Conservation (phyloP, 108 stramenopile species). For the Pseudonitzschia pungens region DNA sequence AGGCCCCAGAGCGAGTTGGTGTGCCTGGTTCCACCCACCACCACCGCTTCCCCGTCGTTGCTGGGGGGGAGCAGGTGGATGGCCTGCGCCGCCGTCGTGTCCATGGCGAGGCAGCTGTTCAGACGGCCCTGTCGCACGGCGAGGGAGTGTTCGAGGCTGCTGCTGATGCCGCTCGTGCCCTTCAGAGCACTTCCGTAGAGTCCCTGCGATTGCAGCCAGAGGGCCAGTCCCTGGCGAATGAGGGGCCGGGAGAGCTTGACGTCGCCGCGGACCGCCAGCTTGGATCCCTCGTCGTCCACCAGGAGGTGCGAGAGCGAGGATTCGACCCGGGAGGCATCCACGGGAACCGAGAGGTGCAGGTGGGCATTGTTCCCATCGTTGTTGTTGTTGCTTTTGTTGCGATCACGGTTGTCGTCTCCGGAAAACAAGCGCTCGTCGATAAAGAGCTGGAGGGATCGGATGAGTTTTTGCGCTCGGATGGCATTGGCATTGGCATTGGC, state of each 20-base stretch:
- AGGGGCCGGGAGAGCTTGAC: constrained; percentile 17
- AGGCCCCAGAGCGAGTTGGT: constrained; percentile 75
- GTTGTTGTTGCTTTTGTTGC: too few relatives aligned
- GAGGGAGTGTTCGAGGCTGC: constrained; percentile 14
- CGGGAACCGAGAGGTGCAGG: constrained; percentile 23
- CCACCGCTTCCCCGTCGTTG: constrained; percentile 50
- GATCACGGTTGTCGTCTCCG: neutral
- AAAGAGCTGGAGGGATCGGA: constrained; percentile 12
- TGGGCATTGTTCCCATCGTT: too few relatives aligned
- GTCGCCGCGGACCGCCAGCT: constrained; percentile 36
- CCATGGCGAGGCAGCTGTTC: constrained; percentile 56
- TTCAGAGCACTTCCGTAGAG: constrained; percentile 14
- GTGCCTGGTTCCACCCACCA: constrained; percentile 49
- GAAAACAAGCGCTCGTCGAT: constrained; percentile 10
- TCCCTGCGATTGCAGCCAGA: constrained; percentile 35
- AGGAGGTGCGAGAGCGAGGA: constrained; percentile 17
- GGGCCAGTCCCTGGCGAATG: constrained; percentile 36
- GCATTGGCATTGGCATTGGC: neutral
- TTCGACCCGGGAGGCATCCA: constrained; percentile 21
- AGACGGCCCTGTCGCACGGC: constrained; percentile 44
- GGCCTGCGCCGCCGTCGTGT: constrained; percentile 71
- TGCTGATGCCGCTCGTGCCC: neutral
- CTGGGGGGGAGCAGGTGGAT: constrained; percentile 79
- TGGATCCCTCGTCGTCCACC: constrained; percentile 20
- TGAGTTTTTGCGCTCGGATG: constrained; percentile 7